Conservation (phyloP, 495 filamentous ascomycete species). For the Aspergillus egyptiacus region DNA sequence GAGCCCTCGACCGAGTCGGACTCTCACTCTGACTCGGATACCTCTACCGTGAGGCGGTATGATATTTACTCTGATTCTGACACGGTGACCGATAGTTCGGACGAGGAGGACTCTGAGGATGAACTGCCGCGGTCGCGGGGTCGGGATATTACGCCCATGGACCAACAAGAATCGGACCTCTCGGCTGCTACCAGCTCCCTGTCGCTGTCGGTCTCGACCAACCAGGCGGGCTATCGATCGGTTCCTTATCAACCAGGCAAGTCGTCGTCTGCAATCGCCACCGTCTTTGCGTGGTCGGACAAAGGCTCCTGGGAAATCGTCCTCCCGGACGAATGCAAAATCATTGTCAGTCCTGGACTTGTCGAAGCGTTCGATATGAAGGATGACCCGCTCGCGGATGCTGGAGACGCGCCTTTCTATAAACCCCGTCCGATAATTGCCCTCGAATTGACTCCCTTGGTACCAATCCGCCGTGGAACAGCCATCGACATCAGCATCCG, state of each 20-base stretch:
- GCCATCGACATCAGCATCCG: slow-evolving; percentile 91
- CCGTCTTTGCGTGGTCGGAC: slow-evolving; percentile 80
- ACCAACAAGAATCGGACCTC: slow-evolving; percentile 26
- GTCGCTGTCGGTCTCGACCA: slow-evolving; percentile 69
- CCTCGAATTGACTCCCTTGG: slow-evolving; percentile 80
- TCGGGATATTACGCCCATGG: slow-evolving; percentile 16
- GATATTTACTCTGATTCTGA: slow-evolving; percentile 43
- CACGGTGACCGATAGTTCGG: slow-evolving; percentile 41
- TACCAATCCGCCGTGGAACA: slow-evolving; percentile 80
- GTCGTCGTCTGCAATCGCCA: slow-evolving; percentile 62
- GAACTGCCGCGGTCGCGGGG: slow-evolving; percentile 28
- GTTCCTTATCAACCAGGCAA: slow-evolving; percentile 52
- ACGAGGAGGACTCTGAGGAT: slow-evolving; percentile 54
- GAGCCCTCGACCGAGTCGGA: slow-evolving; percentile 79
- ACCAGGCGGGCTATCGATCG: slow-evolving; percentile 56
- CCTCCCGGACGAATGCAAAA: slow-evolving; percentile 66
- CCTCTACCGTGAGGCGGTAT: slow-evolving; percentile 47
- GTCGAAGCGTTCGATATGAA: slow-evolving; percentile 75
- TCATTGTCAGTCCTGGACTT: slow-evolving; percentile 75
- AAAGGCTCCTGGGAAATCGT: slow-evolving; percentile 77
- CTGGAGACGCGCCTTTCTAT: slow-evolving; percentile 22
- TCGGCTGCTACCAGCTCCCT: slow-evolving; percentile 47
- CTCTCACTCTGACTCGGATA: slow-evolving; percentile 45
- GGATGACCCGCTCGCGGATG: slow-evolving; percentile 26
- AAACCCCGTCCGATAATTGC: slow-evolving; percentile 61